Evolutionary conservation across 176 grass and related monocot genomes (phyloP).

Genomic region (Saccharum officinarum): DNA sequence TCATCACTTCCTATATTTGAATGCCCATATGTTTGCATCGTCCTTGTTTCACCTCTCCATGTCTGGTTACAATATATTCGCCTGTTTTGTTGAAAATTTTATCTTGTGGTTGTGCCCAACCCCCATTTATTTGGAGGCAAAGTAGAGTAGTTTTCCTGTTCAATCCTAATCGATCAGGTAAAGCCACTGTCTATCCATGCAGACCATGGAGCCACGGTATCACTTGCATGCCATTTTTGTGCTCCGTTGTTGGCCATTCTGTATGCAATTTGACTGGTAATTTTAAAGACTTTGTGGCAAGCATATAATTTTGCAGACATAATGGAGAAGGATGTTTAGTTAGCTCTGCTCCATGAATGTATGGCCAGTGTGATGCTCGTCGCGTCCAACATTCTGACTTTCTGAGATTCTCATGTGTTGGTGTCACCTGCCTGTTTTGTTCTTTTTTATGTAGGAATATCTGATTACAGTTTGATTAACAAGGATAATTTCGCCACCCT

Average conservation of each 20-base stretch:
- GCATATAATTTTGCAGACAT: neutral
- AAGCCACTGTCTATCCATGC: neutral
- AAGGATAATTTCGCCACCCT: neutral
- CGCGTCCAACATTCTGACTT: conserved; percentile 11
- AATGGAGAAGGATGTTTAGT: conserved; percentile 37
- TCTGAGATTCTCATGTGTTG: conserved; percentile 23
- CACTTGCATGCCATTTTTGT: neutral
- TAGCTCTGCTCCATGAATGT: conserved; percentile 51
- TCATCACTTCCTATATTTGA: neutral
- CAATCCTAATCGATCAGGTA: neutral
- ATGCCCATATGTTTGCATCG: neutral
- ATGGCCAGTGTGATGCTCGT: conserved; percentile 5
- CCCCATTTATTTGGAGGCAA: neutral
- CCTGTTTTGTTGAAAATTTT: neutral
- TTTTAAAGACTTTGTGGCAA: neutral
- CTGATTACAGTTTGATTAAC: neutral
- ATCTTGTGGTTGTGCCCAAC: neutral
- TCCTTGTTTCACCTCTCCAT: neutral
- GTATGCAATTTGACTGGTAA: neutral
- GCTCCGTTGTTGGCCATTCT: neutral
- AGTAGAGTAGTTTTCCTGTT: neutral
- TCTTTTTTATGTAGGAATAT: neutral
- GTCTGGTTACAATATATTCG: neutral
- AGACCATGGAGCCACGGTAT: too few relatives aligned
- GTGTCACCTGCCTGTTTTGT: neutral